Evolutionary conservation across 108 stramenopile species (phyloP), one percentile per base, ranked within the genome.

Genomic region (Phaeodactylum tricornutum): DNA sequence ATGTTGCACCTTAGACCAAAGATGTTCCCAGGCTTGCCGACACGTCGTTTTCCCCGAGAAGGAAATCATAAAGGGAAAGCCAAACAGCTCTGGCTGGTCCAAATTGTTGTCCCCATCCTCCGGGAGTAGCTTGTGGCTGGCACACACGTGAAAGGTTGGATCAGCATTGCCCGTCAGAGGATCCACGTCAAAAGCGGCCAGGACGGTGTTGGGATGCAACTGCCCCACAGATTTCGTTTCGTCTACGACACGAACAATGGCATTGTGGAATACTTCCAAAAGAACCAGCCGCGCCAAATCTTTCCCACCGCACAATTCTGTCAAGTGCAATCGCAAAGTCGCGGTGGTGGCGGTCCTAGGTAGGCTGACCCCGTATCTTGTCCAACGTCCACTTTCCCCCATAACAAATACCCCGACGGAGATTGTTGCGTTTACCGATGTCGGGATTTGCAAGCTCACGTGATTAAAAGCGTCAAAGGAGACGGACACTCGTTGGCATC

Each of bases 391-490:
- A 6, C 4, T 20, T 6, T 20, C 29, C 14, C 29, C 15, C 30
- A 29, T 19, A 3, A 29, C 28, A 30, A 29, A 48, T 15, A 48
- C 29, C n/a, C 47, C 14, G 11, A 48, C 9, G 9, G 28, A 30
- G 4, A 52, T 17, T 21, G 39, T 29, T 2, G 50, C 50, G 11
- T 31, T 52, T 20, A 38, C 20, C 4, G 16, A 45, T 29, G 69
- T 68, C 7, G 86, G 86, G 35, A 88, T 81, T 62, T 88, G 81
- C 38, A 88, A 48, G 3, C 74, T 77, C 16, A 88, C 72, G 55
- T 88, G 79, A 55, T 88, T 88, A 57, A 84, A 88, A 14, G 81
- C 55, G 67, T 95, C 97, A 62, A 96, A 98, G 5, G 87, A 85
- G 6, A 94, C 81, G 16, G 84, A 84, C 3, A 92, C 74, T 41